A percentile compares a stretch with the other conserved stretches of the same genome.
These are phyloP conservation scores for Nidularia sp. DNA, from an alignment of 768 basidiomycete genomes.

Conservation along the genomic window DNA sequence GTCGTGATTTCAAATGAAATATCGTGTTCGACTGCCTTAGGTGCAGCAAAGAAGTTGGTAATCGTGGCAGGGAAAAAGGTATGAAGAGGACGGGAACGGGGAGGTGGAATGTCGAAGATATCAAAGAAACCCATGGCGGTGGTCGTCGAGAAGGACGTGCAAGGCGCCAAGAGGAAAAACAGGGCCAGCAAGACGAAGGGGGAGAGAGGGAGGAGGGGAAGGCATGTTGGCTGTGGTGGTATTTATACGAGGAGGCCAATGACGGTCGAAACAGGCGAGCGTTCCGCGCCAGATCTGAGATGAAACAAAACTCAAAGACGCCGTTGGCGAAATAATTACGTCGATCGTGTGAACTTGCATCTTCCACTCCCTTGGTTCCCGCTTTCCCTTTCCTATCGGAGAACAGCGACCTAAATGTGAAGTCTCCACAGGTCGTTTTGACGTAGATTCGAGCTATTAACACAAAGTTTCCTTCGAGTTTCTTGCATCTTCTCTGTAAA, in stretches of 20 bases:
- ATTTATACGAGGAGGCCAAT: not conserved
- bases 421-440: too few species aligned
- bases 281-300: constrained; percentile 9
- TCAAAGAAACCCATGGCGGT: constrained; percentile 24
- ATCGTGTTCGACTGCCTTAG: constrained; percentile 28
- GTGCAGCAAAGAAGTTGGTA: constrained; percentile 17
- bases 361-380: constrained; percentile 10
- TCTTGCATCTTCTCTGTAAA: too few species aligned
- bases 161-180: not conserved
- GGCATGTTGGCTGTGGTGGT: not conserved
- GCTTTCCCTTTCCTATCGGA: constrained; percentile 8
- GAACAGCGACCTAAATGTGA: too few species aligned
- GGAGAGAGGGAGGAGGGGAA: constrained; percentile 6
- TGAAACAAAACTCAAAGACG: constrained; percentile 14
- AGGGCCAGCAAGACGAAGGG: constrained; percentile 7
- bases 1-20: constrained; percentile 34
- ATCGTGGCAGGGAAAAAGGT: constrained; percentile 11
- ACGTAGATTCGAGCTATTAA: too few species aligned
- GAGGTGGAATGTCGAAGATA: constrained; percentile 22
- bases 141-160: not conserved
- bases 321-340: constrained; percentile 13
- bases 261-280: not conserved
- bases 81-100: constrained; percentile 13
- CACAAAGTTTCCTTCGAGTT: too few species aligned
- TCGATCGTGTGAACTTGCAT: constrained; percentile 11